phyloP scores from a whole-genome alignment of 2,329 filamentous ascomycete species.

The Exophiala oligosperma region DNA sequence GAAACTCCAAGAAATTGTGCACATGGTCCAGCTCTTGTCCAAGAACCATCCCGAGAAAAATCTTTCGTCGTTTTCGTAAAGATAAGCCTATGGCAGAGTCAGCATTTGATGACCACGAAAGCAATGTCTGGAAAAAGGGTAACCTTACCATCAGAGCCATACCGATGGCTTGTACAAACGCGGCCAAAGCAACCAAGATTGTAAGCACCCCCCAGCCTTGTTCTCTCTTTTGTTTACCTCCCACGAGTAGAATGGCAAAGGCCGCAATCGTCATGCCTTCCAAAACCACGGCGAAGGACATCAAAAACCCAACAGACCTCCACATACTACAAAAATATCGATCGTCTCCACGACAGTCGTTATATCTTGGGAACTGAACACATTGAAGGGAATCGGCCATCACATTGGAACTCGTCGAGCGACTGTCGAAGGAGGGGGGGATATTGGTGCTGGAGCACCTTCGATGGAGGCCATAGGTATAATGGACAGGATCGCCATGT shows the following conservation, averaged over 20 bases:
- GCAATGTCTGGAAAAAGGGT: not conserved
- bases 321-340: conserved; percentile 88
- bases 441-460: conserved; percentile 56
- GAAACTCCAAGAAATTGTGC: conserved; percentile 61
- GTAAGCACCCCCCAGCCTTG: conserved; percentile 78
- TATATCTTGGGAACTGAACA: conserved; percentile 64
- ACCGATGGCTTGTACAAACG: conserved; percentile 68
- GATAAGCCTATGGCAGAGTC: conserved; percentile 62
- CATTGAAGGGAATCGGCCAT: conserved; percentile 56
- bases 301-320: conserved; percentile 83
- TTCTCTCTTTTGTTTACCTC: conserved; percentile 77
- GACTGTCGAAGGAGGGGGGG: conserved; percentile 13
- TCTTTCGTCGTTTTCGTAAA: conserved; percentile 78
- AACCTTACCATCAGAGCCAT: conserved; percentile 77
- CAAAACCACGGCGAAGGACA: conserved; percentile 79
- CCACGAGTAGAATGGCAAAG: conserved; percentile 73
- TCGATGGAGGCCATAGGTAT: conserved; percentile 76
- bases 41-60: conserved; percentile 82
- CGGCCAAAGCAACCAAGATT: conserved; percentile 64
- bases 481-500: conserved; percentile 52
- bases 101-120: not conserved
- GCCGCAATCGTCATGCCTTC: conserved; percentile 78
- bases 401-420: conserved; percentile 55
- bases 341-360: conserved; percentile 66
- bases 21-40: conserved; percentile 75